Evolutionary conservation across 1,284 basidiomycete genomes (phyloP).

Genomic region (Neonothopanus nambi): DNA sequence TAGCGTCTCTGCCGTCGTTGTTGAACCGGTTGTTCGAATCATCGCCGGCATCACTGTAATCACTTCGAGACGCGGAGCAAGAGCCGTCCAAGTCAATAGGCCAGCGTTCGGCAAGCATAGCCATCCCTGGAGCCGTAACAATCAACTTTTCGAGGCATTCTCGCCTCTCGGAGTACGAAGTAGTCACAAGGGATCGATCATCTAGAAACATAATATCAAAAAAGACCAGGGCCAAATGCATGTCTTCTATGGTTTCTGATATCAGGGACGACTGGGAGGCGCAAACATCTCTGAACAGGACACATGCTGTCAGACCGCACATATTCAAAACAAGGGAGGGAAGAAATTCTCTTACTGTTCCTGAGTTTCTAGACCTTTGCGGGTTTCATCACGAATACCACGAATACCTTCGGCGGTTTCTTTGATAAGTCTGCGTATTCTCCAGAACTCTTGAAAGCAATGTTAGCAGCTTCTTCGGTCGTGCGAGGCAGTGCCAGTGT

Average conservation of each 20-base stretch:
- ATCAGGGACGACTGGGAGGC: constrained; percentile 50
- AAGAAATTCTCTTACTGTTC: no score
- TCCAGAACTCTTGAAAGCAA: constrained; percentile 62
- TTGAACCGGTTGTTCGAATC: constrained; percentile 12
- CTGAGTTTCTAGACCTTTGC: background rate
- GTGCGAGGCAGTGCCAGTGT: constrained; percentile 15
- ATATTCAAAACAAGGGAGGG: no score
- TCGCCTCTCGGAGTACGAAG: constrained; percentile 61
- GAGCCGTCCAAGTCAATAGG: constrained; percentile 35
- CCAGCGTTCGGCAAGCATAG: constrained; percentile 59
- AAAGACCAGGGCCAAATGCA: constrained; percentile 79
- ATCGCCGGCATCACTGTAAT: constrained; percentile 10
- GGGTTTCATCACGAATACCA: constrained; percentile 7
- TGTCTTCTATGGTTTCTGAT: constrained; percentile 35
- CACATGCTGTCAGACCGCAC: background rate
- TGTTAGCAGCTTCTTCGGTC: background rate
- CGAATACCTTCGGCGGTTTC: constrained; percentile 57
- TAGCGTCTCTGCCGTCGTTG: constrained; percentile 19
- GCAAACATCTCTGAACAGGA: constrained; percentile 22
- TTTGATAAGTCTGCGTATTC: constrained; percentile 58
- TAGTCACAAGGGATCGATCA: constrained; percentile 52
- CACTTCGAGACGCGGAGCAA: constrained; percentile 16
- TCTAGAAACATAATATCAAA: constrained; percentile 80
- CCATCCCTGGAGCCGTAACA: constrained; percentile 51
- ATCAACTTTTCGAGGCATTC: constrained; percentile 60